These are phyloP conservation scores for Saccharomyces hybrid DNA, from an alignment of 1,139 yeast species.

Conservation along the genomic window DNA sequence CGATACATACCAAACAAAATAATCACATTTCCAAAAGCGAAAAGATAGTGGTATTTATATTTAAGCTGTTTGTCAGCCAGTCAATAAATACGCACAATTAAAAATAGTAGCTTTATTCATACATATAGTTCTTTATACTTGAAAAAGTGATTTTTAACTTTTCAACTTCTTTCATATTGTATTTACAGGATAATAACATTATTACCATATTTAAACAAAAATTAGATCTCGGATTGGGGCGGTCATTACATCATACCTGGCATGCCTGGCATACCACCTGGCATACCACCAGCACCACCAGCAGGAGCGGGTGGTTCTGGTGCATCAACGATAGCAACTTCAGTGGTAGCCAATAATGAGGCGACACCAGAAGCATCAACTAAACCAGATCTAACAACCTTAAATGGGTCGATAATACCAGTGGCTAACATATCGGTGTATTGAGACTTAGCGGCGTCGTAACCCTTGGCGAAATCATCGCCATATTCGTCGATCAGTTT, in stretches of 20 bases:
- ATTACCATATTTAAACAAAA: neutral
- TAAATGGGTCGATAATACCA: constrained; percentile 98
- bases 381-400: constrained; percentile 95
- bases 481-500: constrained; percentile 80
- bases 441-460: constrained; percentile 88
- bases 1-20: no score
- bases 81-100: neutral
- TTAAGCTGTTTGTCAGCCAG: no score
- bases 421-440: constrained; percentile 94
- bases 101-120: neutral
- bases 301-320: constrained; percentile 81
- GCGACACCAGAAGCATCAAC: constrained; percentile 99
- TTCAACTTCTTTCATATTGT: neutral
- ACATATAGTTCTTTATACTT: neutral
- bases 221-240: neutral
- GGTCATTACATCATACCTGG: constrained; percentile 26
- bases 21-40: no score
- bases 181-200: neutral
- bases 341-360: constrained; percentile 94
- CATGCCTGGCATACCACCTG: constrained; percentile 59
- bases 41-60: neutral
- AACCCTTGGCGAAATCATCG: constrained; percentile 83
- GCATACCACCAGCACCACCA: constrained; percentile 35
- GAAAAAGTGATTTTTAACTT: neutral
- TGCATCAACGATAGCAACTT: constrained; percentile 96